phyloP scores from a whole-genome alignment of 2,329 filamentous ascomycete genomes.

The Aspergillus melleus region DNA sequence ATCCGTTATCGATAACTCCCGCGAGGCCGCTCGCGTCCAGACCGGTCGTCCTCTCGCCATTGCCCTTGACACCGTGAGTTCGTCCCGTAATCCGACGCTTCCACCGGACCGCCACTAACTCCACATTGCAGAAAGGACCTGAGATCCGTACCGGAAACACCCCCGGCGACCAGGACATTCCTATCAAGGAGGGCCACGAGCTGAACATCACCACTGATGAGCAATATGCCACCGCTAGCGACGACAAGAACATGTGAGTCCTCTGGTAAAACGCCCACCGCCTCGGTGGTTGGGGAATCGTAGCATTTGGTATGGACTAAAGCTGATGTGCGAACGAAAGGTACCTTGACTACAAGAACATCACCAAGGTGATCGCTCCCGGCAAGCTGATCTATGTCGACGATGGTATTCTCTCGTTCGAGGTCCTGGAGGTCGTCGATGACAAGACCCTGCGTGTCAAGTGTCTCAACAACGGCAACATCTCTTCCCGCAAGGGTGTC shows the following conservation, averaged over 20 bases:
- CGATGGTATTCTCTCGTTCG: conserved; percentile 94
- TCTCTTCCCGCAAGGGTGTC: conserved; percentile 98
- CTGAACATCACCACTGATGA: conserved; percentile 98
- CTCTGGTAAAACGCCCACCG: not conserved
- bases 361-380: conserved; percentile 91
- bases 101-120: conserved; percentile 12
- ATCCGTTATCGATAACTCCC: conserved; percentile 95
- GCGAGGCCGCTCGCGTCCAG: conserved; percentile 76
- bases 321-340: conserved; percentile 45
- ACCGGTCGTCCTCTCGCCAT: conserved; percentile 88
- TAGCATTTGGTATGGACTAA: not conserved
- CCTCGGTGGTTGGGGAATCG: not conserved
- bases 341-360: conserved; percentile 99
- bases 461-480: conserved; percentile 96
- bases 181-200: conserved; percentile 78
- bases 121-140: conserved; percentile 64
- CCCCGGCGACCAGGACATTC: conserved; percentile 68
- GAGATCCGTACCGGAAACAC: conserved; percentile 85
- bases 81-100: not conserved
- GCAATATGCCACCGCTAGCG: conserved; percentile 77
- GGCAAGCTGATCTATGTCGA: conserved; percentile 98
- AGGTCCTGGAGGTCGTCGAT: conserved; percentile 84
- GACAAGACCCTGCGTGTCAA: conserved; percentile 83
- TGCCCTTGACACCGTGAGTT: conserved; percentile 77
- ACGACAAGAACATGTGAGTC: conserved; percentile 88